phyloP scores from a whole-genome alignment of 2,329 filamentous ascomycete genomes.

The Talaromyces pinophilus region DNA sequence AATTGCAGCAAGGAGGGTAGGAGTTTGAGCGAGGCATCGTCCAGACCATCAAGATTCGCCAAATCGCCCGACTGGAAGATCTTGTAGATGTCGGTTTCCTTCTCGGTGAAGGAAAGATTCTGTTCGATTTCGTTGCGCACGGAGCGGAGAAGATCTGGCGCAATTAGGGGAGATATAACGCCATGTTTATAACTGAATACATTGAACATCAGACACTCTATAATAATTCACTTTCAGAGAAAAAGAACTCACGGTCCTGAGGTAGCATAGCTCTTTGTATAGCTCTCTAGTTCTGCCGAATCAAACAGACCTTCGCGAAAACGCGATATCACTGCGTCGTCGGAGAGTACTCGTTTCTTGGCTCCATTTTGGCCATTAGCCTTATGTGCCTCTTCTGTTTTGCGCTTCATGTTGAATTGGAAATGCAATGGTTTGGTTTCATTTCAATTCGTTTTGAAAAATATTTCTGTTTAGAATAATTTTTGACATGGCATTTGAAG shows the following conservation, averaged over 20 bases:
- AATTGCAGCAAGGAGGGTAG: conserved; percentile 86
- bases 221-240: background rate
- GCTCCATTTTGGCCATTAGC: conserved; percentile 38
- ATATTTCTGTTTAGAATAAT: background rate
- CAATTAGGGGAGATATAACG: conserved; percentile 79
- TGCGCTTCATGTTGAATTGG: conserved; percentile 47
- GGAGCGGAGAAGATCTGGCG: conserved; percentile 76
- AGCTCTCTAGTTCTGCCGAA: conserved; percentile 42
- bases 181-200: conserved; percentile 78
- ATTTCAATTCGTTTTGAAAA: background rate
- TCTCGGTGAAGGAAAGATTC: conserved; percentile 93
- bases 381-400: conserved; percentile 38
- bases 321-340: conserved; percentile 40
- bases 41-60: conserved; percentile 91
- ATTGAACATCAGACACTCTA: background rate
- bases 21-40: conserved; percentile 79
- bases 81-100: conserved; percentile 99
- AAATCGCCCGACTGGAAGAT: conserved; percentile 98
- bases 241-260: conserved; percentile 45
- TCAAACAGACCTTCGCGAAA: conserved; percentile 51
- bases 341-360: conserved; percentile 44
- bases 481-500: background rate
- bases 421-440: conserved; percentile 16
- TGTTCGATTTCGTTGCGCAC: conserved; percentile 87
- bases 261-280: conserved; percentile 45